Percentiles rank a stretch among this genome's conserved stretches.
phyloP scores from a whole-genome alignment of 495 filamentous ascomycete species.

The Rhypophila decipiens region DNA sequence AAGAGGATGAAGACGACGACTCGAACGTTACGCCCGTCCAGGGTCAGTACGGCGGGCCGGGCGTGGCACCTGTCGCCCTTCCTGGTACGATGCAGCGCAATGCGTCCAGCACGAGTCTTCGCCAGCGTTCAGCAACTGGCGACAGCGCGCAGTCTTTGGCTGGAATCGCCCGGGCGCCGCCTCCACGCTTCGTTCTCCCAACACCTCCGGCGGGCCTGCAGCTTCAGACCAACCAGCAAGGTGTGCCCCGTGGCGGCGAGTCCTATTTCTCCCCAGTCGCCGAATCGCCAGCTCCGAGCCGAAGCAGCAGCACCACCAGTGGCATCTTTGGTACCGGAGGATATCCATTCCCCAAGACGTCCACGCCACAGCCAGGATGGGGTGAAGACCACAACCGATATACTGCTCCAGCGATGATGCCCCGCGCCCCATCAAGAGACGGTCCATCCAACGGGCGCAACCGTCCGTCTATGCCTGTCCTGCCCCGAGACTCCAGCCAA shows the following conservation, averaged over 20 bases:
- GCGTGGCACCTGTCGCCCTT: conserved; percentile 11
- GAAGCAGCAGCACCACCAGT: conserved; percentile 65
- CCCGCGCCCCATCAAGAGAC: conserved; percentile 71
- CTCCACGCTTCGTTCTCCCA: conserved; percentile 63
- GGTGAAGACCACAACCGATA: conserved; percentile 68
- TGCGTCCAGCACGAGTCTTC: conserved; percentile 70
- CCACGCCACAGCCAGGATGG: conserved; percentile 52
- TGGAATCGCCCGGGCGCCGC: conserved; percentile 46
- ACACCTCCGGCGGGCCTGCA: conserved; percentile 53
- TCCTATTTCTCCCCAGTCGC: conserved; percentile 89
- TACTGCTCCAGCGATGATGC: conserved; percentile 82
- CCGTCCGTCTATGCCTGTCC: conserved; percentile 73
- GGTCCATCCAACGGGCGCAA: conserved; percentile 62
- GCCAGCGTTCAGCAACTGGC: conserved; percentile 71
- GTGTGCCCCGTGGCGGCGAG: conserved; percentile 44
- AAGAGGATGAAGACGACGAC: conserved; percentile 74
- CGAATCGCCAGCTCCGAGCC: conserved; percentile 76
- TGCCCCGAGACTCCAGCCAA: conserved; percentile 49
- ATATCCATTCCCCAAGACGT: conserved; percentile 74
- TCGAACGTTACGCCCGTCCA: neutral
- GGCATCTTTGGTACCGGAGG: conserved; percentile 53
- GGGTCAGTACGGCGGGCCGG: conserved; percentile 10
- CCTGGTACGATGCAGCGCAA: conserved; percentile 61
- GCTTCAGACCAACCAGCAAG: conserved; percentile 49
- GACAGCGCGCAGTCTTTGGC: conserved; percentile 54